Conservation (phyloP, 495 filamentous ascomycete genomes). For the Ascodesmis nigricans region DNA sequence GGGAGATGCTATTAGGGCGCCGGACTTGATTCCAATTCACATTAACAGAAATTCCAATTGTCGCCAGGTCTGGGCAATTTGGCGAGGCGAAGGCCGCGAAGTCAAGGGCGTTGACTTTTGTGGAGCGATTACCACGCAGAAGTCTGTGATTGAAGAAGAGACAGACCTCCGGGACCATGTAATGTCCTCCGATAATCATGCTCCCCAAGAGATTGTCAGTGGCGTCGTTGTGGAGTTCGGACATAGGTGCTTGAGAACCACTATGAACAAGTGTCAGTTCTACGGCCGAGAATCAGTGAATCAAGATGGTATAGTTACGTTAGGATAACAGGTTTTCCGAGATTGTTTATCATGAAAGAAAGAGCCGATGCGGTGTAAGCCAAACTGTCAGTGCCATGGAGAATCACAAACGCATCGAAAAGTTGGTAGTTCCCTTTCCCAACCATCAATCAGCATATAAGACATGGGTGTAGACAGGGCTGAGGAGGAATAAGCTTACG, state of each 20-base stretch:
- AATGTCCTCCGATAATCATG: constrained; percentile 84
- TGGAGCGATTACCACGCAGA: constrained; percentile 76
- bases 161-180: constrained; percentile 89
- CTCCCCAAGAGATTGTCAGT: constrained; percentile 89
- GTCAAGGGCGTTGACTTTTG: constrained; percentile 68
- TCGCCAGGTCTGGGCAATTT: constrained; percentile 59
- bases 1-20: constrained; percentile 46
- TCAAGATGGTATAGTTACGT: constrained; percentile 25
- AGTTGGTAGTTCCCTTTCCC: constrained; percentile 63
- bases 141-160: constrained; percentile 87
- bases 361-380: constrained; percentile 82
- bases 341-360: constrained; percentile 81
- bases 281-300: not conserved
- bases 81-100: constrained; percentile 77
- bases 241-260: constrained; percentile 80
- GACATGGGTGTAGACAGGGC: no score
- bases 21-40: constrained; percentile 68
- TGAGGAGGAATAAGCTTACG: no score
- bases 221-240: constrained; percentile 79
- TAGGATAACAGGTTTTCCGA: constrained; percentile 79
- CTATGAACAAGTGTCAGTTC: constrained; percentile 2
- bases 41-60: constrained; percentile 56
- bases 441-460: no score
- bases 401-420: constrained; percentile 83
- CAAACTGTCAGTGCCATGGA: constrained; percentile 90